Evolutionary conservation across 352 stramenopile species (phyloP).

Genomic region (Phytophthora ohioensis): DNA sequence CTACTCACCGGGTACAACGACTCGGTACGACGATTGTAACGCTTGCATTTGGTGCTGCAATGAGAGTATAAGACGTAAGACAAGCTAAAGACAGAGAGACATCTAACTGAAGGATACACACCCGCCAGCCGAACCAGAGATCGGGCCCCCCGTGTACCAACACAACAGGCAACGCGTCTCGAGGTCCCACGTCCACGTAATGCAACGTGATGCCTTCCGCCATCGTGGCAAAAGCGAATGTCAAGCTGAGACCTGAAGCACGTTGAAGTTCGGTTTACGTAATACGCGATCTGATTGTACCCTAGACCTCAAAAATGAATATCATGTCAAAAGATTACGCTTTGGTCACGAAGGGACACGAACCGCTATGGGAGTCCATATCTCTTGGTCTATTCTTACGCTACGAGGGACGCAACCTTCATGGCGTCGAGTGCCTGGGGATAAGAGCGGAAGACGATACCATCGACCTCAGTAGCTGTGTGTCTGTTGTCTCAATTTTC

Average conservation of each 20-base stretch:
- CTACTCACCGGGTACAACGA: conserved; percentile 59
- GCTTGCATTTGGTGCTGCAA: conserved; percentile 65
- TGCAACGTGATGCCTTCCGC: conserved; percentile 47
- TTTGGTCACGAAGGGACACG: conserved; percentile 16
- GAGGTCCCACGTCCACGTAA: conserved; percentile 65
- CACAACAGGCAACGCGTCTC: conserved; percentile 61
- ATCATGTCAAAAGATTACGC: background rate
- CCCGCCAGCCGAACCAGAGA: conserved; percentile 73
- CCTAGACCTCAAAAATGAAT: conserved; percentile 1
- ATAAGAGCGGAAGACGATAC: conserved; percentile 35
- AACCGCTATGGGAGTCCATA: background rate
- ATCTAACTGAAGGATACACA: conserved; percentile 12
- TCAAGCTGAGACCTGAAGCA: conserved; percentile 1
- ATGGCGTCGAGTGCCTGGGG: conserved; percentile 7
- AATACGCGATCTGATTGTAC: background rate
- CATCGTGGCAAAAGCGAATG: conserved; percentile 19
- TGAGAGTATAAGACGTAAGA: conserved; percentile 4
- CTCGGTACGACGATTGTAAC: conserved; percentile 52
- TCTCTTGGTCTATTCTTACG: conserved; percentile 25
- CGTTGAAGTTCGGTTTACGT: conserved; percentile 21
- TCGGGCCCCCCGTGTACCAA: conserved; percentile 80
- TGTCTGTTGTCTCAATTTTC: conserved; percentile 5
- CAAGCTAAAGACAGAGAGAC: background rate
- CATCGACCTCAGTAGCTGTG: background rate
- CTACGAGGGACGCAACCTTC: background rate